Conservation (phyloP, 2,329 filamentous ascomycete genomes). For the Talaromyces sp. region DNA sequence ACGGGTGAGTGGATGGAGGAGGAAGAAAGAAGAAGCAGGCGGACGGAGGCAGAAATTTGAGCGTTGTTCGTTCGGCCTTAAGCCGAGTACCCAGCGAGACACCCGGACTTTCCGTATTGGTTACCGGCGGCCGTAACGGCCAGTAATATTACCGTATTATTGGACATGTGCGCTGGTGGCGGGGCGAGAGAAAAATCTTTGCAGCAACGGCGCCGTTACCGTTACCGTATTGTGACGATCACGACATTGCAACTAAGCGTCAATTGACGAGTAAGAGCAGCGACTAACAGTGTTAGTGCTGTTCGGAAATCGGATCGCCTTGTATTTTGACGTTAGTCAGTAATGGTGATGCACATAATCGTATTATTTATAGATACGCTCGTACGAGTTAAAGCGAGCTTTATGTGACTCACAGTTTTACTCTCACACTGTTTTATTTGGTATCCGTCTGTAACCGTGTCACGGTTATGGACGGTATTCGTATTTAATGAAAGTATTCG, state of each 20-base stretch:
- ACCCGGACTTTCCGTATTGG: background rate
- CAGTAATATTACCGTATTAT: background rate
- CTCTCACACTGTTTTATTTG: background rate
- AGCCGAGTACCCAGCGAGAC: background rate
- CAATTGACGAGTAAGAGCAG: background rate
- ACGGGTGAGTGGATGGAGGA: slow-evolving; percentile 9
- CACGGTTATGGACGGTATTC: too few relatives aligned
- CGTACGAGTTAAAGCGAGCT: background rate
- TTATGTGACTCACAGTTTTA: background rate
- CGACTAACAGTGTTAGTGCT: background rate
- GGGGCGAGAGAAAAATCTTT: background rate
- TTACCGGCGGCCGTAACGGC: background rate
- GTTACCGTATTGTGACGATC: background rate
- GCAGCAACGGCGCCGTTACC: background rate
- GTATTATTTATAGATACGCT: background rate
- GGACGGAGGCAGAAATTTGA: background rate
- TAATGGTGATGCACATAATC: background rate
- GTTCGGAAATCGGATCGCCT: background rate
- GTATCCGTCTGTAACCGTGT: too few relatives aligned
- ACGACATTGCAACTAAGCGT: background rate
- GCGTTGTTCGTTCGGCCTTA: background rate
- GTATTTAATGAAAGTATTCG: background rate
- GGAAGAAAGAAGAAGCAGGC: background rate
- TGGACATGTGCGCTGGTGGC: background rate
- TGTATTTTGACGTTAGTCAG: background rate